Percentiles rank a stretch among this genome's conserved stretches.
Evolutionary conservation across 139 green algal genomes (phyloP).

Genomic region (Chlorella sp.): DNA sequence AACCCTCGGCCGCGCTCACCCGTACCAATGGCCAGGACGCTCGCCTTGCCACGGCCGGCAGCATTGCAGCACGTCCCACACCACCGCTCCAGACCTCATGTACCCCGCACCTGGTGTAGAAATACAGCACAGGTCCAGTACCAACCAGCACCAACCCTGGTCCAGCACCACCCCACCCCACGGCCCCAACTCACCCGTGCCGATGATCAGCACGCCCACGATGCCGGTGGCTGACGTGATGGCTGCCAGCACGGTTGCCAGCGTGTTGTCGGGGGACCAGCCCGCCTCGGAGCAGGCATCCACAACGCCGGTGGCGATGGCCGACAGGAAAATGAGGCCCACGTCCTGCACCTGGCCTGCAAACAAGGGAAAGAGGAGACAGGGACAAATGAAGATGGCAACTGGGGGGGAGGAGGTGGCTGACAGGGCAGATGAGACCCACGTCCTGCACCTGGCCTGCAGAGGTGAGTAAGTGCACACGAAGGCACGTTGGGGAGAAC

Average conservation of each 20-base stretch:
- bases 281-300: conserved; percentile 19
- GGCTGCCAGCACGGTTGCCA: conserved; percentile 65
- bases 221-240: conserved; percentile 68
- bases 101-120: no score
- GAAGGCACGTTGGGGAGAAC: neutral
- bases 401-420: no score
- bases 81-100: no score
- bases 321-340: conserved; percentile 83
- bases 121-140: no score
- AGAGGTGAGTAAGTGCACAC: neutral
- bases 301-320: conserved; percentile 66
- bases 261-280: conserved; percentile 32
- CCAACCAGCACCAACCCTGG: no score
- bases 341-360: conserved; percentile 64
- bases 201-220: conserved; percentile 73
- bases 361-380: neutral
- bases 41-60: no score
- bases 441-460: conserved; percentile 64
- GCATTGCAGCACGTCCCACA: no score
- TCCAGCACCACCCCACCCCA: neutral
- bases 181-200: conserved; percentile 55
- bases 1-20: no score
- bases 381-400: neutral
- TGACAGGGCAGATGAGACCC: conserved; percentile 75
- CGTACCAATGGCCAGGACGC: no score